These are phyloP conservation scores for Aureobasidium sp. DNA, from an alignment of 2,329 filamentous ascomycete genomes.

Conservation along the genomic window DNA sequence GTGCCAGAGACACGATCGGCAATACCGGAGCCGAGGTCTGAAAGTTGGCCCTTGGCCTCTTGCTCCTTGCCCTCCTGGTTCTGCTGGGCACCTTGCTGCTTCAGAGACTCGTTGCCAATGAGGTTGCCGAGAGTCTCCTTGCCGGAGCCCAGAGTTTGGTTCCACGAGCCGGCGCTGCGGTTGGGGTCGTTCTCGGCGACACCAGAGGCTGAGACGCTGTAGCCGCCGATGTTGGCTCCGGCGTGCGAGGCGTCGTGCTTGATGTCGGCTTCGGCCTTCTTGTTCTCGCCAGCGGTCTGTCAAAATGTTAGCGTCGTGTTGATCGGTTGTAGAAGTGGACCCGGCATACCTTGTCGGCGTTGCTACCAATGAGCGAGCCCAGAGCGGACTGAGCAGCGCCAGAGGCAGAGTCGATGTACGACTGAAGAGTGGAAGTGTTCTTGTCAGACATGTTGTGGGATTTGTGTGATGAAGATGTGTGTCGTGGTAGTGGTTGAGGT, in stretches of 20 bases:
- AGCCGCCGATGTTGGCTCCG: slow-evolving; percentile 63
- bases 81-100: slow-evolving; percentile 65
- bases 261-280: slow-evolving; percentile 55
- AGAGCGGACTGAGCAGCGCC: slow-evolving; percentile 65
- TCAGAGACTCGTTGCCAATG: slow-evolving; percentile 66
- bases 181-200: slow-evolving; percentile 65
- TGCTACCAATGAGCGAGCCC: slow-evolving; percentile 65
- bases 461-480: background rate
- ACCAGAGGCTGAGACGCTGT: slow-evolving; percentile 60
- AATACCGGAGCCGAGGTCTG: slow-evolving; percentile 60
- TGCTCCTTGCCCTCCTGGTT: slow-evolving; percentile 71
- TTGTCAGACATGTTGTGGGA: slow-evolving; percentile 42
- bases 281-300: slow-evolving; percentile 50
- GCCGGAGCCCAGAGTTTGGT: slow-evolving; percentile 76
- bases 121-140: slow-evolving; percentile 75
- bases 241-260: slow-evolving; percentile 70
- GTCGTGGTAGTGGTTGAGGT: background rate
- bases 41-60: slow-evolving; percentile 75
- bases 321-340: background rate
- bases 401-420: slow-evolving; percentile 56
- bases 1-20: slow-evolving; percentile 50
- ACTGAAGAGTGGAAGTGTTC: slow-evolving; percentile 68
- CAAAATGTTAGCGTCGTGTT: background rate
- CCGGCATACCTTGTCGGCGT: slow-evolving; percentile 50
- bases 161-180: slow-evolving; percentile 65